These are phyloP conservation scores for Eremomyces bilateralis DNA, from an alignment of 495 filamentous ascomycete species.

Conservation along the genomic window DNA sequence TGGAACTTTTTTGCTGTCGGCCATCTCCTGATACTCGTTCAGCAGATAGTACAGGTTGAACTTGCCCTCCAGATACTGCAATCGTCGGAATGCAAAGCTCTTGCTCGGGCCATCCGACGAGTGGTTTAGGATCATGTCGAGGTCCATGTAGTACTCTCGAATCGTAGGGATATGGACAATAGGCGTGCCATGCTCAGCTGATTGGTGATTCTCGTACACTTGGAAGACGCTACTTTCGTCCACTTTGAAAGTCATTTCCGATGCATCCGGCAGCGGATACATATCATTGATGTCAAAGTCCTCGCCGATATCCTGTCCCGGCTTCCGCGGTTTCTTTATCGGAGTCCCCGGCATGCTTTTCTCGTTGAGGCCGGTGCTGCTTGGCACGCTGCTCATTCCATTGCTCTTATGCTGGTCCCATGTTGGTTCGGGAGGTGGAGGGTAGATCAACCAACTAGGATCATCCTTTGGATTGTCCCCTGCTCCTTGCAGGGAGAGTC, in stretches of 20 bases:
- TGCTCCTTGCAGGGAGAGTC: conserved; percentile 60
- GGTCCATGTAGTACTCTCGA: conserved; percentile 82
- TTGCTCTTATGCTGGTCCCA: conserved; percentile 55
- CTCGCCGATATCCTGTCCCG: conserved; percentile 74
- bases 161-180: conserved; percentile 67
- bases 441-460: conserved; percentile 71
- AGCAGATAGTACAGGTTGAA: conserved; percentile 82
- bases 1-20: conserved; percentile 90
- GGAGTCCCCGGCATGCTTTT: conserved; percentile 4
- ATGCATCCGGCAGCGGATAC: conserved; percentile 42
- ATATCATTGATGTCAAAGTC: conserved; percentile 71
- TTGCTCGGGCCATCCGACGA: conserved; percentile 92
- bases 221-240: conserved; percentile 80
- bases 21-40: conserved; percentile 94
- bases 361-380: conserved; percentile 27
- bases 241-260: conserved; percentile 50
- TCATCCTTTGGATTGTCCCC: conserved; percentile 74
- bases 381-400: conserved; percentile 26
- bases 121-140: conserved; percentile 64
- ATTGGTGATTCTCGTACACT: conserved; percentile 47
- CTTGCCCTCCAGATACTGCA: conserved; percentile 90
- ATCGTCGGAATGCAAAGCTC: conserved; percentile 81
- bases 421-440: conserved; percentile 68
- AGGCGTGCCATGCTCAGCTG: conserved; percentile 29
- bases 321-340: conserved; percentile 36